These are phyloP conservation scores for Neurospora tetrasperma DNA, from an alignment of 495 filamentous ascomycete genomes.

Conservation along the genomic window DNA sequence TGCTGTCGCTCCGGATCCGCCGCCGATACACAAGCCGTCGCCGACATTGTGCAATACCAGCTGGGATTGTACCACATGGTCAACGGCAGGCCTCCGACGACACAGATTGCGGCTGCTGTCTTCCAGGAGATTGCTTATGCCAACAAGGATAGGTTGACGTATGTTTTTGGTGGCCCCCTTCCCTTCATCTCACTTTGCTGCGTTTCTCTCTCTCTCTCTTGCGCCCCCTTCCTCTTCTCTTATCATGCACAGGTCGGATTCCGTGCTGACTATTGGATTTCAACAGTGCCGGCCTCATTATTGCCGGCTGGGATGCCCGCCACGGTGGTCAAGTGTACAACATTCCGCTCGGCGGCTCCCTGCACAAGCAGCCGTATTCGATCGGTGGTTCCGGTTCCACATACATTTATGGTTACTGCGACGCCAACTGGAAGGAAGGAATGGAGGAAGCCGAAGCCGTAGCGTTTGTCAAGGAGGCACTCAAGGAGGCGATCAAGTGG, in stretches of 20 bases:
- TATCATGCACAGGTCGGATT: neutral
- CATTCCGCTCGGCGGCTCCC: conserved; percentile 90
- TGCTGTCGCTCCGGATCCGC: conserved; percentile 96
- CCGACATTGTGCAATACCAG: conserved; percentile 95
- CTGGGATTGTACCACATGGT: conserved; percentile 82
- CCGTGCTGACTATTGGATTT: neutral
- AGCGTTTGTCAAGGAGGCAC: conserved; percentile 77
- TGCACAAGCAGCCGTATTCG: conserved; percentile 93
- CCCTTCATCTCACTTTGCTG: neutral
- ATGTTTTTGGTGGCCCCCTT: conserved; percentile 5
- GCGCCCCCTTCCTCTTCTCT: neutral
- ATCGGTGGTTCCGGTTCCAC: conserved; percentile 97
- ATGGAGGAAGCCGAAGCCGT: conserved; percentile 95
- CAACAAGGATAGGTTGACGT: conserved; percentile 91
- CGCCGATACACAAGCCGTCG: conserved; percentile 94
- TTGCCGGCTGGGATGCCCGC: conserved; percentile 87
- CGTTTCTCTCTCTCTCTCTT: neutral
- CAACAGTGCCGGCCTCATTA: conserved; percentile 84
- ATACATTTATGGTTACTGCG: conserved; percentile 98
- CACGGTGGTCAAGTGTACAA: conserved; percentile 95
- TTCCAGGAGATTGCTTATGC: conserved; percentile 97
- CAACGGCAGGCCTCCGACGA: conserved; percentile 82
- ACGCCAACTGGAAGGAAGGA: conserved; percentile 88
- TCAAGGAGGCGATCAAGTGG: conserved; percentile 96
- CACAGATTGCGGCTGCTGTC: conserved; percentile 83